Base-by-base conservation (phyloP, 345 rosid species). In the Cardamine occulta region DNA sequence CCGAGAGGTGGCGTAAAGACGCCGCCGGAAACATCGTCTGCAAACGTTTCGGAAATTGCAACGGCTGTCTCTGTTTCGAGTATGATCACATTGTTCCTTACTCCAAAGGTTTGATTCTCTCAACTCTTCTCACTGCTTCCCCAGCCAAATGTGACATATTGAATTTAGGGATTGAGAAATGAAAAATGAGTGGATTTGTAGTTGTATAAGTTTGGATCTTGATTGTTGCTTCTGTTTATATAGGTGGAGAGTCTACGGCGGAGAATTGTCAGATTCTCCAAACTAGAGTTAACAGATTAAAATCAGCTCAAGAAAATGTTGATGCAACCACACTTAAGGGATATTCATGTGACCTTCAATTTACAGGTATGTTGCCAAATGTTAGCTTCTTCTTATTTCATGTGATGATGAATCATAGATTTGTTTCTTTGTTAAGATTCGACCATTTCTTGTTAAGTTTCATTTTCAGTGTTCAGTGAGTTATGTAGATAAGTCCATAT, bases 1-100 rank as follows among this genome's bases (percentile, higher is more conserved):
- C 97, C 18, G 98, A 88, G 70, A 74, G 98, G 74, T 94, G 98
- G 98, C 96, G 97, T 61, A 87, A 87, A 77, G 98, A 94, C 79
- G 91, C 87, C 7, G 96, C 96, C 45, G 96, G 97, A 1, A 95
- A 92, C 81, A 66, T 90, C 4, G 96, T 94, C 74, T 91, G 97
- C 85, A 89, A 86, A 75, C 91, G 97, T 55, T 87, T 91, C 84
- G 82, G 88, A 74, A 95, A 95, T 75, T 94, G 99, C 80, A 66
- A 76, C 21, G 97, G 99, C 1, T 94, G 97, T 76, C 95, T 94
- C 72, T 94, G 97, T 83, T 94, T 88, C 84, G 90, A 94, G 81
- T 90, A 94, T 83, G 97, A 91, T 78, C 98, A 94, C 80, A 83
- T 91, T 73, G 75, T 91, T 74, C 97, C 97, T 64, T 94, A 80